phyloP scores from a whole-genome alignment of 306 rosid genomes.

The Amphicarpaea edgeworthii region DNA sequence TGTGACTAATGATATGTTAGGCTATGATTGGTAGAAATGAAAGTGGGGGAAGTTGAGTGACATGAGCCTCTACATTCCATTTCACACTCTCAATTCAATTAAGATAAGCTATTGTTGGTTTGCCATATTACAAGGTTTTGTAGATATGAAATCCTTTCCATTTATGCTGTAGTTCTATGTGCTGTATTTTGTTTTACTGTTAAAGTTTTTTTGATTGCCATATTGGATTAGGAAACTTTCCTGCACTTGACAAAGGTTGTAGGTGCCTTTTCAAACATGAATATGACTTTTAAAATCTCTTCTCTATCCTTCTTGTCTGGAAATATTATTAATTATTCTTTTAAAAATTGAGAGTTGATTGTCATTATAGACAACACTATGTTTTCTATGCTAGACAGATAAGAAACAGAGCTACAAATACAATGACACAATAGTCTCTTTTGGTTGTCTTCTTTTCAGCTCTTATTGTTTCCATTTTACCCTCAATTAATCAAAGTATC shows the following conservation, averaged over 20 bases:
- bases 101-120: slow-evolving; percentile 5
- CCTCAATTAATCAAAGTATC: slow-evolving; percentile 11
- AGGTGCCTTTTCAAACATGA: slow-evolving; percentile 35
- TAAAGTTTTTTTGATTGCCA: slow-evolving; percentile 30
- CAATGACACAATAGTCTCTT: slow-evolving; percentile 14
- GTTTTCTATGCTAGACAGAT: neutral
- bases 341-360: slow-evolving; percentile 19
- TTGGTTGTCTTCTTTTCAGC: slow-evolving; percentile 31
- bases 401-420: slow-evolving; percentile 19
- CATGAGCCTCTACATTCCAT: slow-evolving; percentile 13
- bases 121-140: slow-evolving; percentile 14
- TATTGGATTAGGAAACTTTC: slow-evolving; percentile 10
- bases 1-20: neutral
- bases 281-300: slow-evolving; percentile 36
- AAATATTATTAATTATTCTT: neutral
- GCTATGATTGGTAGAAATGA: slow-evolving; percentile 33
- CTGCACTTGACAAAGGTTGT: slow-evolving; percentile 9
- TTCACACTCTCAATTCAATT: slow-evolving; percentile 26
- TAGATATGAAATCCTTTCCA: slow-evolving; percentile 21
- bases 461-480: slow-evolving; percentile 17
- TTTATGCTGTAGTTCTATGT: slow-evolving; percentile 25
- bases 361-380: neutral
- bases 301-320: neutral
- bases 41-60: slow-evolving; percentile 16
- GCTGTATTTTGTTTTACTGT: slow-evolving; percentile 40